Evolutionary conservation across 768 basidiomycete species (phyloP).

Genomic region (Macrolepiota dolichaula): DNA sequence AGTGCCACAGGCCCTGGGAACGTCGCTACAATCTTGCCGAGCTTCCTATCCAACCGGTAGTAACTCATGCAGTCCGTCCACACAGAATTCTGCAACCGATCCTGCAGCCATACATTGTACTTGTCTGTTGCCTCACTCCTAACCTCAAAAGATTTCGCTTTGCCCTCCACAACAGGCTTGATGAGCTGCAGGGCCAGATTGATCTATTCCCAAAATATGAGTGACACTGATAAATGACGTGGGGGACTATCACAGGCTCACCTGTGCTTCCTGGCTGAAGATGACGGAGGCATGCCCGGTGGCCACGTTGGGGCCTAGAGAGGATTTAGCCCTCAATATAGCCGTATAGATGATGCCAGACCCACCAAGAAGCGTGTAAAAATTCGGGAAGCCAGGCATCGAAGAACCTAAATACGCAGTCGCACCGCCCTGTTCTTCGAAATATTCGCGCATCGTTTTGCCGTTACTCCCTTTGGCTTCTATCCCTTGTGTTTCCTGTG

Average conservation of each 20-base stretch:
- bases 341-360: constrained; percentile 9
- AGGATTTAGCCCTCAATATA: constrained; percentile 6
- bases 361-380: constrained; percentile 46
- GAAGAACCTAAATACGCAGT: constrained; percentile 52
- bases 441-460: constrained; percentile 40
- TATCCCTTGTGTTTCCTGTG: constrained; percentile 33
- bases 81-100: constrained; percentile 42
- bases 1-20: constrained; percentile 52
- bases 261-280: constrained; percentile 56
- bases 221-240: constrained; percentile 7
- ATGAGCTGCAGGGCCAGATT: constrained; percentile 45
- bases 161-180: constrained; percentile 46
- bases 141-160: constrained; percentile 48
- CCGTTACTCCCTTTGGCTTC: constrained; percentile 41
- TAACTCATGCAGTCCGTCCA: constrained; percentile 55
- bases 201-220: constrained; percentile 33
- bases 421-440: constrained; percentile 43
- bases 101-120: constrained; percentile 53
- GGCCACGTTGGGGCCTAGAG: constrained; percentile 51
- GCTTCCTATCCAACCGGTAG: constrained; percentile 34
- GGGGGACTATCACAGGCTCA: constrained; percentile 15
- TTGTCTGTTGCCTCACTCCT: constrained; percentile 39
- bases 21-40: constrained; percentile 38
- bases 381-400: constrained; percentile 55
- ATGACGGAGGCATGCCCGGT: constrained; percentile 58